Base-by-base conservation (phyloP, 441 rosid genomes). In the Adansonia madagascariensis region DNA sequence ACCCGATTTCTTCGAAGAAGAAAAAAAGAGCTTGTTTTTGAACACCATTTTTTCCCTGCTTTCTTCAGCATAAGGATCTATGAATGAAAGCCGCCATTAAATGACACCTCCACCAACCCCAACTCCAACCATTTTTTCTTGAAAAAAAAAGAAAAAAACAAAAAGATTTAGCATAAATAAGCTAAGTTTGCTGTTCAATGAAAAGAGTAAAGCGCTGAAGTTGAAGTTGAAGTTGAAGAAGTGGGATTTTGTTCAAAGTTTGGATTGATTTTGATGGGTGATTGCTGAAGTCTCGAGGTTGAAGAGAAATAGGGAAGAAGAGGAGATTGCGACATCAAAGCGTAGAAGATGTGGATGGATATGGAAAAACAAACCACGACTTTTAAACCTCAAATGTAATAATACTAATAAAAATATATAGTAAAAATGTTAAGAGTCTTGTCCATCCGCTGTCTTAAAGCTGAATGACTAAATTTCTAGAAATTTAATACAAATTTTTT, bases 21-120 rank as follows among this genome's bases (percentile, higher is more conserved):
- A 92, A 82, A 96, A 96, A 88, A 96, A 96, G 18, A 90, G 90
- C 77, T 91, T 94, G 87, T 91, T 95, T 87, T 91, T 96, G 89
- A 96, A 96, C 24, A 95, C 98, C 99, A 94, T 75, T 49, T 46
- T 46, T 8, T n/a, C 31, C 55, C 20, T 3, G n/a, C 14, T 2
- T 15, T 46, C 47, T 60, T 52, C 9, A 76, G 64, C 69, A 55
- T 41, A 61, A 70, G 74, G 60, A 50, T 50, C 22, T 35, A 35
- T 35, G 4, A 35, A 43, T 43, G 46, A 60, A 15, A n/a, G 31
- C 49, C 62, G 27, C 62, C 47, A 2, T 62, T 71, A 71, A 53
- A 53, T 31, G 27, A 53, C 31, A 9, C 63, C 22, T 27, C 44
- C 44, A 9, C 20, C 47, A 35, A 71, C 44, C 9, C 20, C 47